Conservation (phyloP, 2,329 filamentous ascomycete genomes). For the Fusarium begoniae region DNA sequence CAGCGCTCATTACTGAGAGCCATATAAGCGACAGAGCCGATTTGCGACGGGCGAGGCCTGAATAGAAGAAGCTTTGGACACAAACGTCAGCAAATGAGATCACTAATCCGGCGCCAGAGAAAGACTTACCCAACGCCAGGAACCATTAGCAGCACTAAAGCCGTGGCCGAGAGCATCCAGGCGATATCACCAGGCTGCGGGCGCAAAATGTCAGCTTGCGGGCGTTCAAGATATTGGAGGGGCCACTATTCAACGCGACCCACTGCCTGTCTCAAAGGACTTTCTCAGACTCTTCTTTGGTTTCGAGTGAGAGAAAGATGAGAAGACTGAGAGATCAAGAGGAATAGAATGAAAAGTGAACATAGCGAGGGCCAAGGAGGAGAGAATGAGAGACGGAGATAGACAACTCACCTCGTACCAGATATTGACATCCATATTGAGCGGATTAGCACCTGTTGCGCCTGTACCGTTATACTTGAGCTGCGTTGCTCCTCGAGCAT, state of each 20-base stretch:
- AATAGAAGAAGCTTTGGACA: conserved; percentile 80
- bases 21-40: conserved; percentile 90
- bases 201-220: conserved; percentile 43
- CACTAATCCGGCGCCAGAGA: neutral
- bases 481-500: conserved; percentile 53
- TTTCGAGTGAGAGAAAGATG: neutral
- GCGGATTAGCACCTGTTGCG: conserved; percentile 73
- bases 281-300: neutral
- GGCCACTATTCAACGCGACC: conserved; percentile 16
- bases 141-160: conserved; percentile 90
- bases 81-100: conserved; percentile 12
- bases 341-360: neutral
- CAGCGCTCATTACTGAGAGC: conserved; percentile 87
- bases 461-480: conserved; percentile 72
- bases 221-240: conserved; percentile 27
- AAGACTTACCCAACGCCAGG: conserved; percentile 77
- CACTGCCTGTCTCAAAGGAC: conserved; percentile 12
- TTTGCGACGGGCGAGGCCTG: conserved; percentile 86
- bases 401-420: conserved; percentile 72
- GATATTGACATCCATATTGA: conserved; percentile 76
- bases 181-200: conserved; percentile 78
- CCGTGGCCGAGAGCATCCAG: conserved; percentile 84
- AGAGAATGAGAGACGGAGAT: conserved; percentile 1
- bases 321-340: conserved; percentile 6
- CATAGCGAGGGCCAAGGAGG: neutral